Percentiles rank a stretch among this genome's conserved stretches.
Evolutionary conservation across 805 yeast genomes (phyloP).

Genomic region (Candida chauliodis): DNA sequence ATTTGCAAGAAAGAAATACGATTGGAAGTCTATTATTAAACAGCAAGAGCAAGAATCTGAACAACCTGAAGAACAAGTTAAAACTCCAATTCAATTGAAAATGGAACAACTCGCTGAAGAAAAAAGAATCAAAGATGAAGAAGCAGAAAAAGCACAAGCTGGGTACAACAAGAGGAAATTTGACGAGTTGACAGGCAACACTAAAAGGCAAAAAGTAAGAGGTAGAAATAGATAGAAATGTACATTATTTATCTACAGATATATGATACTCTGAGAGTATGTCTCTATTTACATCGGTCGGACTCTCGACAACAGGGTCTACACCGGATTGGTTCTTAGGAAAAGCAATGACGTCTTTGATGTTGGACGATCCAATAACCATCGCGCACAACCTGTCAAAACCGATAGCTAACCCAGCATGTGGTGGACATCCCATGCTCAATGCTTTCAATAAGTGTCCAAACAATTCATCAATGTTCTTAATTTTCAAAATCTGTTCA

Average conservation of each 20-base stretch:
- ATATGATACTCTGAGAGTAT: conserved; percentile 54
- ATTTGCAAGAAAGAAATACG: conserved; percentile 66
- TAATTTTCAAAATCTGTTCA: conserved; percentile 56
- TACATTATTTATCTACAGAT: conserved; percentile 10
- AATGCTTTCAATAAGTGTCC: conserved; percentile 84
- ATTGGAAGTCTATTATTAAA: conserved; percentile 73
- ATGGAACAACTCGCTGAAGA: conserved; percentile 35
- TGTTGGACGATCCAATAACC: conserved; percentile 71
- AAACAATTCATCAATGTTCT: conserved; percentile 59
- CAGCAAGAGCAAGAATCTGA: conserved; percentile 33
- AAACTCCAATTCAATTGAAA: conserved; percentile 41
- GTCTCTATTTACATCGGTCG: conserved; percentile 55
- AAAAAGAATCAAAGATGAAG: conserved; percentile 24
- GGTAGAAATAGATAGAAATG: conserved; percentile 14
- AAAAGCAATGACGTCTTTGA: conserved; percentile 92
- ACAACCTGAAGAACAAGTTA: conserved; percentile 17
- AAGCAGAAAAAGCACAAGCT: conserved; percentile 18
- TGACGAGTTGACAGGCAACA: conserved; percentile 13
- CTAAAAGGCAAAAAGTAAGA: conserved; percentile 14
- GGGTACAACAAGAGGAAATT: conserved; percentile 19
- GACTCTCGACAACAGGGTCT: conserved; percentile 86
- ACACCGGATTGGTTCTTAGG: conserved; percentile 89
- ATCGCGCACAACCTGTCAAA: conserved; percentile 92
- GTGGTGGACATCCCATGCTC: conserved; percentile 95
- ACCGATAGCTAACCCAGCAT: conserved; percentile 95